Conservation (phyloP, 2,329 filamentous ascomycete species). For the Gremmenia infestans region DNA sequence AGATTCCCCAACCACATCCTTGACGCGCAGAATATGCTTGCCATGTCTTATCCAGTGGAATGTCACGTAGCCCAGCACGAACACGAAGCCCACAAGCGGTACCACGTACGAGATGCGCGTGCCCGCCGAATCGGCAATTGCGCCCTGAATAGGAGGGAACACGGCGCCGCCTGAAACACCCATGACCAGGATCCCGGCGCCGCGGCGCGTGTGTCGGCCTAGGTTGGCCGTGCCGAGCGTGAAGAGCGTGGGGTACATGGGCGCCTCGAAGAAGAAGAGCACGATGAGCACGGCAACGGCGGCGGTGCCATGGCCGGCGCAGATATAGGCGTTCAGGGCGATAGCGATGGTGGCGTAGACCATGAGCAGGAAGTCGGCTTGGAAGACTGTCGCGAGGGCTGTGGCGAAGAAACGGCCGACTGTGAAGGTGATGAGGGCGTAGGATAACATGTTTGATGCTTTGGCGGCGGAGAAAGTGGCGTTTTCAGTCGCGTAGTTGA, state of each 20-base stretch:
- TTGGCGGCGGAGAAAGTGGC: slow-evolving; percentile 44
- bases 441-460: slow-evolving; percentile 65
- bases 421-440: slow-evolving; percentile 69
- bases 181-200: slow-evolving; percentile 65
- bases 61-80: slow-evolving; percentile 32
- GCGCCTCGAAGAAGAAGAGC: slow-evolving; percentile 73
- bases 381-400: slow-evolving; percentile 37
- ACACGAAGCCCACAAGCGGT: slow-evolving; percentile 39
- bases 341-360: slow-evolving; percentile 53
- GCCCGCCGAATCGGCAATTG: slow-evolving; percentile 50
- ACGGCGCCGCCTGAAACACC: slow-evolving; percentile 69
- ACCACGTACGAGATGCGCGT: slow-evolving; percentile 41
- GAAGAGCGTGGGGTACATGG: slow-evolving; percentile 78
- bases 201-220: slow-evolving; percentile 72
- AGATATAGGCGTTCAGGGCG: slow-evolving; percentile 33
- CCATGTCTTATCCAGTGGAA: slow-evolving; percentile 33
- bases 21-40: slow-evolving; percentile 29
- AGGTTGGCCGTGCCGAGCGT: slow-evolving; percentile 71
- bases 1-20: slow-evolving; percentile 25
- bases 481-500: slow-evolving; percentile 66
- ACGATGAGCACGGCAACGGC: slow-evolving; percentile 61
- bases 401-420: slow-evolving; percentile 66
- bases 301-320: slow-evolving; percentile 32
- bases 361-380: slow-evolving; percentile 52
- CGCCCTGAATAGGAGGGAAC: slow-evolving; percentile 67